Conservation (phyloP, 768 basidiomycete genomes). For the Mycena chlorophos region DNA sequence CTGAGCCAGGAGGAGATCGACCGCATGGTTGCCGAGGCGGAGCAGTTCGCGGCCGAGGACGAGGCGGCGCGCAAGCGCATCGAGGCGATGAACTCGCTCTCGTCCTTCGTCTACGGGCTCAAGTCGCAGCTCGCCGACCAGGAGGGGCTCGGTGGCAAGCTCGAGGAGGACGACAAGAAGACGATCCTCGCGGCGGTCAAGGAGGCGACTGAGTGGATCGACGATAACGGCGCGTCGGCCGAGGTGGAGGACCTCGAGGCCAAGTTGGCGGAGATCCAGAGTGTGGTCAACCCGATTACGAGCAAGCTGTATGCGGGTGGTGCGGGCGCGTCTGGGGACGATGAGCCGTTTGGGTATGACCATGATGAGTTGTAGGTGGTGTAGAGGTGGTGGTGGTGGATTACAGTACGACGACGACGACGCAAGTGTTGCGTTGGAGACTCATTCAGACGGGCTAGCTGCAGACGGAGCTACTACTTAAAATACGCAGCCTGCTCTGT, state of each 20-base stretch:
- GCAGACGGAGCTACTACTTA: conserved; percentile 2
- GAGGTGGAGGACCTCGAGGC: conserved; percentile 89
- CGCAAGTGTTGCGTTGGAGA: no score
- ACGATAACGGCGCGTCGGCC: conserved; percentile 75
- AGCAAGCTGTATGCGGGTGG: conserved; percentile 69
- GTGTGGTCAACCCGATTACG: conserved; percentile 80
- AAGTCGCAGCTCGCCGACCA: conserved; percentile 85
- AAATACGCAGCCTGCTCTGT: conserved; percentile 19
- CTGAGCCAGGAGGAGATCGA: conserved; percentile 89
- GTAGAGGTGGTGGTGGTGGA: no score
- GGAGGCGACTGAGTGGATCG: conserved; percentile 91
- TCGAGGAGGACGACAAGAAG: conserved; percentile 81
- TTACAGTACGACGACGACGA: no score
- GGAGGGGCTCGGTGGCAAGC: conserved; percentile 89
- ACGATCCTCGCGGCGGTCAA: conserved; percentile 78
- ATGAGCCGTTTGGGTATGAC: conserved; percentile 46
- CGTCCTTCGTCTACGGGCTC: conserved; percentile 81
- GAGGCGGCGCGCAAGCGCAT: conserved; percentile 79
- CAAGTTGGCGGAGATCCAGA: conserved; percentile 79
- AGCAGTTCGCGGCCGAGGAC: conserved; percentile 84
- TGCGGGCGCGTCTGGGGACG: conserved; percentile 24
- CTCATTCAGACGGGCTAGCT: no score
- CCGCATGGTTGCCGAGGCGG: conserved; percentile 92
- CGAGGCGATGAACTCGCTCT: conserved; percentile 80
- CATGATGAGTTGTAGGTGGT: conserved; percentile 56